These are phyloP conservation scores for Corylus americana DNA, from an alignment of 306 rosid genomes.

Conservation along the genomic window DNA sequence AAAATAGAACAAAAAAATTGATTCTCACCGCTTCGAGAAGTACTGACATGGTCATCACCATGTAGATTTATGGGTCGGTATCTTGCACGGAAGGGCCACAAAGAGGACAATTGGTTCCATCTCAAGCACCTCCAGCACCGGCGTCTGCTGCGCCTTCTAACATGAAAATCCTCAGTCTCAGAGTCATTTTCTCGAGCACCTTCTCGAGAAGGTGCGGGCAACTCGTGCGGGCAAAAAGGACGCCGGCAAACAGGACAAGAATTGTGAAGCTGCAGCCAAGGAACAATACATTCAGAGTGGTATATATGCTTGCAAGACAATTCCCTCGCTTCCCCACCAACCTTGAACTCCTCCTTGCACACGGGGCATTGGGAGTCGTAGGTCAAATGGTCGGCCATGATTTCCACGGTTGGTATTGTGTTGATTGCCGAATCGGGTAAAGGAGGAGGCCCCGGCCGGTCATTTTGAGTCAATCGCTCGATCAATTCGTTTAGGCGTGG, in stretches of 20 bases:
- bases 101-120: slow-evolving; percentile 50
- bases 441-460: slow-evolving; percentile 69
- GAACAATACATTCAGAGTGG: slow-evolving; percentile 81
- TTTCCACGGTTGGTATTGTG: slow-evolving; percentile 54
- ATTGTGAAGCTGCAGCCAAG: slow-evolving; percentile 91
- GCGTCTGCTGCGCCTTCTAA: slow-evolving; percentile 27
- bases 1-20: background rate
- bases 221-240: slow-evolving; percentile 18
- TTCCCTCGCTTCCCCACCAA: slow-evolving; percentile 75
- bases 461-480: slow-evolving; percentile 74
- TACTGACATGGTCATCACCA: slow-evolving; percentile 3
- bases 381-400: slow-evolving; percentile 48
- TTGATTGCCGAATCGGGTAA: slow-evolving; percentile 52
- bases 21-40: slow-evolving; percentile 46
- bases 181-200: background rate
- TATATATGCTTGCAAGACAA: slow-evolving; percentile 74
- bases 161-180: slow-evolving; percentile 17
- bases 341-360: slow-evolving; percentile 78
- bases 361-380: slow-evolving; percentile 68
- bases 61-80: slow-evolving; percentile 49
- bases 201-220: slow-evolving; percentile 20
- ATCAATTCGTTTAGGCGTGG: slow-evolving; percentile 58
- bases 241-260: slow-evolving; percentile 85
- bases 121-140: slow-evolving; percentile 25
- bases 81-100: slow-evolving; percentile 70